phyloP scores from a whole-genome alignment of 352 stramenopile genomes.

The Phytophthora cryptogea region DNA sequence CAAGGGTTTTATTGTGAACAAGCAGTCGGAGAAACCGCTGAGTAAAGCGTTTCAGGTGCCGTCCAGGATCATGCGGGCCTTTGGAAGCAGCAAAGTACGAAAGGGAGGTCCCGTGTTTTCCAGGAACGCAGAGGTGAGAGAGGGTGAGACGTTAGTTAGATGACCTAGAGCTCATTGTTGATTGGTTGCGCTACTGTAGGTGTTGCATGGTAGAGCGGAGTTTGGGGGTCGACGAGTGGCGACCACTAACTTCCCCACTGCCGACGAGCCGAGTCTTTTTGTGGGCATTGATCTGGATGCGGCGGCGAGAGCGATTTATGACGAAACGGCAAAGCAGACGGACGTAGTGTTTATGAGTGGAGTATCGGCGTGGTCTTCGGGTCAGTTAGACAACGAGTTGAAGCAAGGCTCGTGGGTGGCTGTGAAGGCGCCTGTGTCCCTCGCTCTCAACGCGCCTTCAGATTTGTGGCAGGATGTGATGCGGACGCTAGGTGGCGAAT shows the following conservation, averaged over 20 bases:
- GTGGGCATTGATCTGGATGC: slow-evolving; percentile 69
- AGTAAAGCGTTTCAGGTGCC: slow-evolving; percentile 66
- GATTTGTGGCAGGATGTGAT: slow-evolving; percentile 79
- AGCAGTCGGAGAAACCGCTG: slow-evolving; percentile 54
- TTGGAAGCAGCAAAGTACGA: slow-evolving; percentile 63
- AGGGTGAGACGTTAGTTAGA: background rate
- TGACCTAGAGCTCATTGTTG: background rate
- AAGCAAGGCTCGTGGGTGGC: slow-evolving; percentile 72
- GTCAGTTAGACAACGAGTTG: slow-evolving; percentile 75
- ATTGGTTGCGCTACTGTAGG: slow-evolving; percentile 25
- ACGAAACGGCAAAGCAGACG: slow-evolving; percentile 50
- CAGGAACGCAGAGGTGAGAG: slow-evolving; percentile 58
- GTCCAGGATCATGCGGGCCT: slow-evolving; percentile 55
- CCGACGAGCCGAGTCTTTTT: slow-evolving; percentile 55
- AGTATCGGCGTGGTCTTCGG: slow-evolving; percentile 68
- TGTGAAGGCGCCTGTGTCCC: slow-evolving; percentile 70
- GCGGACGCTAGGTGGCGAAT: slow-evolving; percentile 67
- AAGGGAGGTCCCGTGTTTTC: slow-evolving; percentile 69
- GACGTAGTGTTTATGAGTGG: slow-evolving; percentile 84
- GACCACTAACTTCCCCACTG: slow-evolving; percentile 51
- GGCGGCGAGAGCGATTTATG: slow-evolving; percentile 60
- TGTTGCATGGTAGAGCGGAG: slow-evolving; percentile 59
- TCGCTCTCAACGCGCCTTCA: slow-evolving; percentile 65
- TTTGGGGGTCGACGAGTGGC: slow-evolving; percentile 65
- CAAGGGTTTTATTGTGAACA: slow-evolving; percentile 81